A percentile compares a stretch with the other conserved stretches of the same genome.
Evolutionary conservation across 2,329 filamentous ascomycete genomes (phyloP).

Genomic region (Sclerotinia sclerotiorum): DNA sequence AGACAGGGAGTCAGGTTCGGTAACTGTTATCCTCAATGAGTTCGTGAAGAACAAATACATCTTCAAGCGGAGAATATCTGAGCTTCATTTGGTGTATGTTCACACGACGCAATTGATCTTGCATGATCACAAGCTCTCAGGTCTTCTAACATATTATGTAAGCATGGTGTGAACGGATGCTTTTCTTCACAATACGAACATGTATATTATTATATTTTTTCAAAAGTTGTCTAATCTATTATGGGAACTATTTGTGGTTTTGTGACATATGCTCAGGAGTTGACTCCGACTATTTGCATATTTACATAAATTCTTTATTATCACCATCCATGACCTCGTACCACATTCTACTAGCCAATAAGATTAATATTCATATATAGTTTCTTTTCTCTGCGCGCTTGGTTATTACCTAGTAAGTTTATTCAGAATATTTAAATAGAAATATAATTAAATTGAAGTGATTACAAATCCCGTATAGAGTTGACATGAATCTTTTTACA

Average conservation of each 20-base stretch:
- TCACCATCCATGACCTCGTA: not conserved
- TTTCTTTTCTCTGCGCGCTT: not conserved
- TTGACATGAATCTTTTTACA: not conserved
- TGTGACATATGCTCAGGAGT: not conserved
- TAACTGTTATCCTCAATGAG: not conserved
- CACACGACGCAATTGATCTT: not conserved
- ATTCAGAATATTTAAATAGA: not conserved
- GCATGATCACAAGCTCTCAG: not conserved
- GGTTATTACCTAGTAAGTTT: not conserved
- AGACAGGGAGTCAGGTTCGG: slow-evolving; percentile 1
- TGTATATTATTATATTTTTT: not conserved
- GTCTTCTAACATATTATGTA: not conserved
- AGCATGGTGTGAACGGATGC: not conserved
- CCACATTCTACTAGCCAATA: not conserved
- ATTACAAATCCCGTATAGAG: not conserved
- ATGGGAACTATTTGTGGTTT: not conserved
- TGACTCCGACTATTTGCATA: not conserved
- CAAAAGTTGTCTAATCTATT: not conserved
- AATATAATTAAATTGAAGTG: not conserved
- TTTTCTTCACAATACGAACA: not conserved
- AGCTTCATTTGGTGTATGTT: not conserved
- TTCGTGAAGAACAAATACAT: not conserved
- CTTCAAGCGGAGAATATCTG: not conserved
- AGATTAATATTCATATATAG: not conserved
- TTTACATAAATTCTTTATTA: not conserved